Evolutionary conservation across 2,329 filamentous ascomycete species (phyloP).

Genomic region (Ceratocystis huliohia): DNA sequence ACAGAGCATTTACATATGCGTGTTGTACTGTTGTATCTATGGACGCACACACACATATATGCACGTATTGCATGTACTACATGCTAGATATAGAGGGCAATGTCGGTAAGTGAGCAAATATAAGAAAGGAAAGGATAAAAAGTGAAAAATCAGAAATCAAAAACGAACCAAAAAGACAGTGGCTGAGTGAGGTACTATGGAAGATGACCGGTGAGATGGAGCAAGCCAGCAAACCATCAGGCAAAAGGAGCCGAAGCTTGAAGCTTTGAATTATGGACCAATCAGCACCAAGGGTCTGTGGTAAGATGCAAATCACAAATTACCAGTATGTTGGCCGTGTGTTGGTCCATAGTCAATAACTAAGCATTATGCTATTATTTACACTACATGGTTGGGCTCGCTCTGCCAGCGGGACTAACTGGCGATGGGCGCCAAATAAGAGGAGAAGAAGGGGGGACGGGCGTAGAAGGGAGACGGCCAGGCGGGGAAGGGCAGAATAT

Average conservation of each 20-base stretch:
- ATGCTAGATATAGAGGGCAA: neutral
- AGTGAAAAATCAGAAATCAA: neutral
- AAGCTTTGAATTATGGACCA: neutral
- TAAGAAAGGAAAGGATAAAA: neutral
- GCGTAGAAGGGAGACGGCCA: neutral
- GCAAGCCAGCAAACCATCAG: neutral
- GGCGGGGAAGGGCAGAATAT: neutral
- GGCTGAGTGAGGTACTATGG: neutral
- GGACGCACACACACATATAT: neutral
- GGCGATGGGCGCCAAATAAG: too few relatives aligned
- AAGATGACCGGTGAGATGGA: neutral
- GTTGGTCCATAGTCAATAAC: too few relatives aligned
- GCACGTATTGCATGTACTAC: constrained; percentile 5
- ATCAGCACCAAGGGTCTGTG: neutral
- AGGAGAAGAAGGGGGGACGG: neutral
- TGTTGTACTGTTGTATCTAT: neutral
- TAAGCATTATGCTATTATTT: too few relatives aligned
- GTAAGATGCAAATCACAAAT: neutral
- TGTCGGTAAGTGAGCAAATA: neutral
- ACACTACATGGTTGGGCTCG: too few relatives aligned
- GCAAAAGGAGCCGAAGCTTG: neutral
- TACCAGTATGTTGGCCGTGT: too few relatives aligned
- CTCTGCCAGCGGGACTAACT: too few relatives aligned
- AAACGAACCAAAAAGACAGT: neutral
- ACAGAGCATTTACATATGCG: neutral